A percentile compares a stretch with the other conserved stretches of the same genome.
These are phyloP conservation scores for Fusarium oligoseptatum DNA, from an alignment of 2,329 filamentous ascomycete genomes.

Conservation along the genomic window DNA sequence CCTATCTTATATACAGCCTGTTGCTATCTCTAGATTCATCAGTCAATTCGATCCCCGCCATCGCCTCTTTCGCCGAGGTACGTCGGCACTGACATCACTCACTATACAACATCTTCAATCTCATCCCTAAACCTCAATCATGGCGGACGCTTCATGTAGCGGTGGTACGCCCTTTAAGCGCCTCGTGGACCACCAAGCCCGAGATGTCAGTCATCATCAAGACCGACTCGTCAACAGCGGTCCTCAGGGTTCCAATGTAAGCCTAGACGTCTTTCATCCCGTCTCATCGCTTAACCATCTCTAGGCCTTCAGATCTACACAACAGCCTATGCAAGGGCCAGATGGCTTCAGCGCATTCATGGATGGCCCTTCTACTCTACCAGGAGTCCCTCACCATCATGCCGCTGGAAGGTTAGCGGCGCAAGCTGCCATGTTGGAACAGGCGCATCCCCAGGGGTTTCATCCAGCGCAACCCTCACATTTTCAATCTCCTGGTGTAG, in stretches of 20 bases:
- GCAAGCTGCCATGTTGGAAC: constrained; percentile 51
- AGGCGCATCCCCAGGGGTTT: constrained; percentile 41
- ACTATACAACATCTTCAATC: neutral
- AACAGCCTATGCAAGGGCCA: constrained; percentile 46
- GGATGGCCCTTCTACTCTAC: constrained; percentile 45
- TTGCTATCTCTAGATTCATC: neutral
- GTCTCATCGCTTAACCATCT: neutral
- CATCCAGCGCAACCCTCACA: constrained; percentile 40
- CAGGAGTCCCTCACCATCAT: constrained; percentile 50
- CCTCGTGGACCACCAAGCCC: constrained; percentile 57
- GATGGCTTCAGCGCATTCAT: constrained; percentile 55
- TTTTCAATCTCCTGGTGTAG: constrained; percentile 43
- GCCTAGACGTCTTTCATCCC: constrained; percentile 13
- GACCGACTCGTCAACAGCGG: constrained; percentile 54
- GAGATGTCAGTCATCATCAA: constrained; percentile 57
- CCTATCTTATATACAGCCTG: neutral
- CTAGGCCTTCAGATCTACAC: constrained; percentile 53
- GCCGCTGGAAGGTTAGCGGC: constrained; percentile 52
- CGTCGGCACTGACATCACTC: constrained; percentile 9
- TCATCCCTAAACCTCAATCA: constrained; percentile 30
- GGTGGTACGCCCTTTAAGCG: constrained; percentile 59
- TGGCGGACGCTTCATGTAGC: constrained; percentile 59
- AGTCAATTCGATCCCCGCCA: constrained; percentile 13
- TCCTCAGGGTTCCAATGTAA: constrained; percentile 49
- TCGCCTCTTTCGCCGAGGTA: constrained; percentile 36